A percentile compares a stretch with the other conserved stretches of the same genome.
phyloP scores from a whole-genome alignment of 345 rosid genomes.

The Eucalyptus erythrocorys region DNA sequence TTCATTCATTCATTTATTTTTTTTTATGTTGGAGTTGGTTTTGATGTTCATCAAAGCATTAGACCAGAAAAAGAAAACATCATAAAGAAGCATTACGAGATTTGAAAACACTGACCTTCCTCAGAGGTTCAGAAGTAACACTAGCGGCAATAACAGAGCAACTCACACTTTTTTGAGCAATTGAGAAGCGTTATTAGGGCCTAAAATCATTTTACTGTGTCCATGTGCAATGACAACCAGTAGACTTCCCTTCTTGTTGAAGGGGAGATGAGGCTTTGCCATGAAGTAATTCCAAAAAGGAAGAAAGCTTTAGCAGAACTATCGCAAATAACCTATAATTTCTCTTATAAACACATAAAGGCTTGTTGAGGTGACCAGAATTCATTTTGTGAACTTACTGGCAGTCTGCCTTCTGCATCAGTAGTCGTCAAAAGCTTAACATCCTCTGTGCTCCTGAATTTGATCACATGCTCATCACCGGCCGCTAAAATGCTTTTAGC shows the following conservation, averaged over 20 bases:
- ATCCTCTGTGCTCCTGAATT: conserved; percentile 16
- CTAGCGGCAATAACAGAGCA: background rate
- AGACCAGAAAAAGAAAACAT: background rate
- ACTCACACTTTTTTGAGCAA: background rate
- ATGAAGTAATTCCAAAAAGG: background rate
- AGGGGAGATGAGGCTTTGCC: conserved; percentile 17
- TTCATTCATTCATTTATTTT: too few species aligned
- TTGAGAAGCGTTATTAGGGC: background rate
- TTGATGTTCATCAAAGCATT: background rate
- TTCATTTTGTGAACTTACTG: conserved; percentile 8
- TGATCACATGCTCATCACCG: conserved; percentile 15
- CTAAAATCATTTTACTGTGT: conserved; percentile 21
- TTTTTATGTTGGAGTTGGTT: background rate
- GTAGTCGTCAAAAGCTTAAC: conserved; percentile 10
- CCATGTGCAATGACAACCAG: conserved; percentile 9
- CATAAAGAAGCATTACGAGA: background rate
- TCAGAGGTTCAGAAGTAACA: conserved; percentile 5
- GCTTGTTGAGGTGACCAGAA: background rate
- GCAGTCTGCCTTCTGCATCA: conserved; percentile 18
- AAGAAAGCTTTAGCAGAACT: background rate
- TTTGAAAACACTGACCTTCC: conserved; percentile 10
- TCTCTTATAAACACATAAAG: background rate
- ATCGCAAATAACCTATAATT: background rate
- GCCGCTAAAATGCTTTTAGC: conserved; percentile 18
- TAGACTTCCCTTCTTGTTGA: conserved; percentile 13